Evolutionary conservation across 352 stramenopile genomes (phyloP).

Genomic region (Pythium graminicola): DNA sequence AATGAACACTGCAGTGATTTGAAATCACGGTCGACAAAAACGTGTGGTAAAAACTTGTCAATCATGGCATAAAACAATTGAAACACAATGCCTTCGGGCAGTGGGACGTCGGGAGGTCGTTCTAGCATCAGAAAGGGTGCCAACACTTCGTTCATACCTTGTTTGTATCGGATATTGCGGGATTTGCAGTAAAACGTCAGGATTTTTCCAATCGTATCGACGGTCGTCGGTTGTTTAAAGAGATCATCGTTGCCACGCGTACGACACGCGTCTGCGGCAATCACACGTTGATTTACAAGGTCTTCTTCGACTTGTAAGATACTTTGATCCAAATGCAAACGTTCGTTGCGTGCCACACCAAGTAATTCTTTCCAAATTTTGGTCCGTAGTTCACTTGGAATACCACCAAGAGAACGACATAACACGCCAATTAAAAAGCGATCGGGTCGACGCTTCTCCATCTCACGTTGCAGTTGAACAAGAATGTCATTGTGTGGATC

Average conservation of each 20-base stretch:
- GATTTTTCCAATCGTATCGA: constrained; percentile 73
- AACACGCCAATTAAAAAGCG: constrained; percentile 66
- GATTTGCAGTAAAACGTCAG: constrained; percentile 93
- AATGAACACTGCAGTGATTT: constrained; percentile 89
- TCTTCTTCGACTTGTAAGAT: constrained; percentile 77
- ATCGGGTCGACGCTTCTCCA: constrained; percentile 60
- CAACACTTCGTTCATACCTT: constrained; percentile 93
- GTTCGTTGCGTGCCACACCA: constrained; percentile 58
- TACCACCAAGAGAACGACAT: constrained; percentile 58
- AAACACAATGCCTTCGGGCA: constrained; percentile 70
- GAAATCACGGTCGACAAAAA: constrained; percentile 88
- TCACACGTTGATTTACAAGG: constrained; percentile 87
- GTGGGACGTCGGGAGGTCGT: constrained; percentile 10
- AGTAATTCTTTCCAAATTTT: constrained; percentile 78
- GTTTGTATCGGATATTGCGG: constrained; percentile 87
- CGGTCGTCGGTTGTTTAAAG: constrained; percentile 68
- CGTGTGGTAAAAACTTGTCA: constrained; percentile 80
- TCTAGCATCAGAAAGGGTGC: constrained; percentile 86
- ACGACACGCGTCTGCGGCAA: constrained; percentile 78
- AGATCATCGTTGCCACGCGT: constrained; percentile 75
- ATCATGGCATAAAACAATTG: constrained; percentile 89
- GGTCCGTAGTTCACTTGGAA: constrained; percentile 45
- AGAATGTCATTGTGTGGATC: constrained; percentile 12
- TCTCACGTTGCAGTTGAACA: constrained; percentile 50
- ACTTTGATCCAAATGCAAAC: constrained; percentile 53